Conservation (phyloP, 2,329 filamentous ascomycete species). For the Hymenoscyphus salicellus region DNA sequence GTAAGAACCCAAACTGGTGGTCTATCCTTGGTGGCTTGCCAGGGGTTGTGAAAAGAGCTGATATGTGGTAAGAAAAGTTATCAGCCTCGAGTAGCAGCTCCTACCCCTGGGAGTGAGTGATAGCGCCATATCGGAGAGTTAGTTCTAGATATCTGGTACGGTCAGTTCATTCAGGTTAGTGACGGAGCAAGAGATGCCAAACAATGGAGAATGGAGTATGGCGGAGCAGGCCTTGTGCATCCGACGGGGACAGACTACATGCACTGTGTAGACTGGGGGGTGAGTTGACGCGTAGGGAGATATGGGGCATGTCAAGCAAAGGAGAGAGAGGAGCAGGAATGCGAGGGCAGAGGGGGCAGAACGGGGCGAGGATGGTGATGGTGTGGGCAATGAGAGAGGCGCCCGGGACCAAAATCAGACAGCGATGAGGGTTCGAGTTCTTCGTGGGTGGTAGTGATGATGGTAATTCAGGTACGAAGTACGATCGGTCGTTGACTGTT, state of each 20-base stretch:
- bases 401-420: background rate
- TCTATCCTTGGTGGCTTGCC: constrained; percentile 27
- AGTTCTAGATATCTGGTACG: background rate
- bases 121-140: background rate
- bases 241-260: constrained; percentile 1
- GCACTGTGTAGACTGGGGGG: background rate
- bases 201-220: constrained; percentile 18
- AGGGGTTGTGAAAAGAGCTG: constrained; percentile 25
- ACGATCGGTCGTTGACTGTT: constrained; percentile 1
- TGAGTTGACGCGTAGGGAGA: constrained; percentile 9
- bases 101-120: constrained; percentile 9
- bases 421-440: background rate
- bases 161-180: constrained; percentile 2
- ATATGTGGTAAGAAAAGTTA: constrained; percentile 32
- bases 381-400: background rate
- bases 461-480: constrained; percentile 1
- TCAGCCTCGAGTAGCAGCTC: constrained; percentile 30
- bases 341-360: background rate
- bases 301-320: constrained; percentile 3
- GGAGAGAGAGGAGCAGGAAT: constrained; percentile 7
- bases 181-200: constrained; percentile 11
- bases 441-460: background rate
- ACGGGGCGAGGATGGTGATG: constrained; percentile 1
- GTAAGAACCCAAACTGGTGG: constrained; percentile 27
- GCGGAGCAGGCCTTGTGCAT: constrained; percentile 14